Evolutionary conservation across 495 filamentous ascomycete genomes (phyloP), one percentile per base, ranked within the genome.

Genomic region (Sordaria brevicollis): DNA sequence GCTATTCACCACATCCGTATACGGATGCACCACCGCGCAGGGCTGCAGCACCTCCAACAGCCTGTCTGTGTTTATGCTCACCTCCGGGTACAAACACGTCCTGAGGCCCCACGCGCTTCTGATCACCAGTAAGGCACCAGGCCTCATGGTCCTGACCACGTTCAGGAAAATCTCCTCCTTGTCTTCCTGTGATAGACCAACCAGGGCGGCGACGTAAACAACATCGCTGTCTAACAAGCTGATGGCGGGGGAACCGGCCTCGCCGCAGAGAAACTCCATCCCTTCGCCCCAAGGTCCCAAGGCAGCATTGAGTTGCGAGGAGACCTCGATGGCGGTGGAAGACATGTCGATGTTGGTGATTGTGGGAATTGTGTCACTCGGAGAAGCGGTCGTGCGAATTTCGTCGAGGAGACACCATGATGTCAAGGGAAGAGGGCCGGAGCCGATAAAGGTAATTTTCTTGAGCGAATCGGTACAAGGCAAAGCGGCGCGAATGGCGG

Each of bases 151-250:
- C 31, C 35, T 57, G 5, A 67, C 73, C 0, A 77, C 72, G 0
- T 71, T 67, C 19, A 74, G 35, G 1, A 77, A 37, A 35, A 79
- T 79, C 5, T 67, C 68, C 70, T 79, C 77, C 67, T 79, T 79
- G 2, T 76, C 69, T 3, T 41, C 37, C 62, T 77, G 77, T 0
- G 76, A 72, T 9, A 74, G 37, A 0, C 77, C 77, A 1, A 77
- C 77, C 17, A 79, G 66, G n/a, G 77, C 77, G 1, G 77, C 77
- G 39, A 79, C 29, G 68, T 77, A 77, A 1, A 79, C 76, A 1
- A 79, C 74, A 49, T 77, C 77, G 11, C 74, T 76, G 35, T 72
- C 74, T n/a, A n/a, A 35, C 0, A 76, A 67, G 35, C 69, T 68
- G 7, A 54, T 70, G 6, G 8, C 41, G 1, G 39, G 3, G 5